These are phyloP conservation scores for Discostella stelligeroides DNA, from an alignment of 108 stramenopile genomes.

Conservation along the genomic window DNA sequence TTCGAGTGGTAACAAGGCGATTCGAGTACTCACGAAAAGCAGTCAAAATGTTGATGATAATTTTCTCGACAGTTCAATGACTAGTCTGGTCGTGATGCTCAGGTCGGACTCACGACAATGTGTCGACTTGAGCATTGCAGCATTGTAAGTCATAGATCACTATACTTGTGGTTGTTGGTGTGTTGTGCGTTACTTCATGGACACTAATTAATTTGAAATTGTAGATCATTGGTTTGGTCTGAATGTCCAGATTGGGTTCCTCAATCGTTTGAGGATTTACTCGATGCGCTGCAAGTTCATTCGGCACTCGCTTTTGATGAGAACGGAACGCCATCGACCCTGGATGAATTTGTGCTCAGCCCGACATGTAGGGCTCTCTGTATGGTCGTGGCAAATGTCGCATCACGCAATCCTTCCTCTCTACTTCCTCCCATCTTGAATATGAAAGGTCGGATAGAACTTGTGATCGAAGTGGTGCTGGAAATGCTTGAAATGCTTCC, in stretches of 20 bases:
- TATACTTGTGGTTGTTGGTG: not conserved
- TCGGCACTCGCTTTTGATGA: not conserved
- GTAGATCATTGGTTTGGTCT: conserved; percentile 15
- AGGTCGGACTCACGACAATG: conserved; percentile 20
- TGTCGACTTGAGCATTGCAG: conserved; percentile 20
- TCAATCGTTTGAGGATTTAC: conserved; percentile 3
- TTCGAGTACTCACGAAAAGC: conserved; percentile 9
- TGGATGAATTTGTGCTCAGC: not conserved
- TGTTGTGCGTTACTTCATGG: not conserved
- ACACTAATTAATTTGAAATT: not conserved
- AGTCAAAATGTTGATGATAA: not conserved
- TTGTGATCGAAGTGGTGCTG: conserved; percentile 15
- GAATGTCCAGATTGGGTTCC: conserved; percentile 9
- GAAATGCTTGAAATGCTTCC: conserved; percentile 26
- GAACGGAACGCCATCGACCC: not conserved
- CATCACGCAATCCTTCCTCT: conserved; percentile 6
- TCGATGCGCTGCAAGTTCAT: conserved; percentile 20
- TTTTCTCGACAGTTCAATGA: conserved; percentile 11
- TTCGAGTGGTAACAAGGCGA: conserved; percentile 12
- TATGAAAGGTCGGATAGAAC: conserved; percentile 7
- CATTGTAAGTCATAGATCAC: conserved; percentile 18
- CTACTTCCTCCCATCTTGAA: conserved; percentile 23
- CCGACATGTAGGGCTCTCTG: conserved; percentile 19
- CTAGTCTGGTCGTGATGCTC: conserved; percentile 9
- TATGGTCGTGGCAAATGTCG: conserved; percentile 15